Percentiles rank a stretch among this genome's conserved stretches.
Conservation (phyloP, 805 yeast species). For the Sugiyamaella chiloensis region DNA sequence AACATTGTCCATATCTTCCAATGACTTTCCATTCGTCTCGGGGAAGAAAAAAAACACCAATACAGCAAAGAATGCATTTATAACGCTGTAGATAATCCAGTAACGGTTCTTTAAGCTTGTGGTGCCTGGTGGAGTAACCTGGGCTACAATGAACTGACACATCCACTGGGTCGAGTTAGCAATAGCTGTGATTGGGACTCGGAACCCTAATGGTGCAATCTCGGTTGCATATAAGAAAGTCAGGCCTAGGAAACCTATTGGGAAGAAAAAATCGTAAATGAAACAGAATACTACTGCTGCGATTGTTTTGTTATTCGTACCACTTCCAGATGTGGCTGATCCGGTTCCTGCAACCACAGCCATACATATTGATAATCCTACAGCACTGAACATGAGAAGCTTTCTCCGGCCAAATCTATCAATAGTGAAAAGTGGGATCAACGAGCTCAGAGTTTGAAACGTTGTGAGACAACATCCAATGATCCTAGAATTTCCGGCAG, state of each 20-base stretch:
- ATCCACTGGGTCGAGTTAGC: slow-evolving; percentile 68
- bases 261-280: slow-evolving; percentile 20
- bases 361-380: slow-evolving; percentile 39
- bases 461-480: slow-evolving; percentile 17
- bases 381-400: slow-evolving; percentile 48
- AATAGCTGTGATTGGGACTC: slow-evolving; percentile 48
- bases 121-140: slow-evolving; percentile 60
- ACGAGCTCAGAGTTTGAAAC: slow-evolving; percentile 47
- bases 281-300: slow-evolving; percentile 25
- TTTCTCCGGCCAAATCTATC: slow-evolving; percentile 60
- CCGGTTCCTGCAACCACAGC: background rate
- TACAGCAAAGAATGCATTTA: slow-evolving; percentile 59
- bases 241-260: slow-evolving; percentile 24
- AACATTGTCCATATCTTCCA: slow-evolving; percentile 67
- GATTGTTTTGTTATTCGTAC: slow-evolving; percentile 21
- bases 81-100: slow-evolving; percentile 63
- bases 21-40: slow-evolving; percentile 71
- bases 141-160: slow-evolving; percentile 60
- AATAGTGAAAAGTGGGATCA: slow-evolving; percentile 23
- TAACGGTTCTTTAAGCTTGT: slow-evolving; percentile 51
- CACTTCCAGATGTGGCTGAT: background rate
- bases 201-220: slow-evolving; percentile 23
- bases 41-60: slow-evolving; percentile 67
- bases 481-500: slow-evolving; percentile 34
- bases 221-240: slow-evolving; percentile 29